phyloP scores from a whole-genome alignment of 2,329 filamentous ascomycete species.

The Phoma sp. region DNA sequence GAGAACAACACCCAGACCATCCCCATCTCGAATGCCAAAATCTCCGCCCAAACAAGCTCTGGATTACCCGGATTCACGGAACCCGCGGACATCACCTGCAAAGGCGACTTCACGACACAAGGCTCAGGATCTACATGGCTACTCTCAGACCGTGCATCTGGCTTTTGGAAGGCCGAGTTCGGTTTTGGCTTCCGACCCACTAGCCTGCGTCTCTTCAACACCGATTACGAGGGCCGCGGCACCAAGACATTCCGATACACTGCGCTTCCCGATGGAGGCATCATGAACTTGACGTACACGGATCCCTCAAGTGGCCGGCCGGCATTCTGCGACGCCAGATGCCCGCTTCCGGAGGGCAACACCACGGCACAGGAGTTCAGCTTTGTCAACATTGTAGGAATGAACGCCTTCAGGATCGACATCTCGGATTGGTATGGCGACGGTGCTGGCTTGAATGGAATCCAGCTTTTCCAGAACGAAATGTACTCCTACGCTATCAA shows the following conservation, averaged over 20 bases:
- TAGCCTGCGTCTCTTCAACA: slow-evolving; percentile 87
- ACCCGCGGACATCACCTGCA: slow-evolving; percentile 83
- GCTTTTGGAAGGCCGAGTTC: slow-evolving; percentile 84
- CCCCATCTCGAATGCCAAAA: slow-evolving; percentile 79
- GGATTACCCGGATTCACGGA: slow-evolving; percentile 71
- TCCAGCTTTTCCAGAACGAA: slow-evolving; percentile 85
- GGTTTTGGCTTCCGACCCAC: slow-evolving; percentile 85
- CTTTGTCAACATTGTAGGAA: slow-evolving; percentile 91
- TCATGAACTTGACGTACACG: slow-evolving; percentile 93
- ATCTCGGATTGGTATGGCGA: slow-evolving; percentile 85
- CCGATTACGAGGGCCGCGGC: slow-evolving; percentile 79
- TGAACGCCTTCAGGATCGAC: slow-evolving; percentile 85
- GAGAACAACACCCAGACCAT: slow-evolving; percentile 77
- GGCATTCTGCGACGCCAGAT: slow-evolving; percentile 77
- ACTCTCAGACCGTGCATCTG: slow-evolving; percentile 74
- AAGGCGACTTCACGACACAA: slow-evolving; percentile 65
- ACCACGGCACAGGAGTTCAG: slow-evolving; percentile 83
- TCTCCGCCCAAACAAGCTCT: slow-evolving; percentile 70
- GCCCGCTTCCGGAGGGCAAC: slow-evolving; percentile 77
- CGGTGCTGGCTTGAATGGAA: slow-evolving; percentile 83
- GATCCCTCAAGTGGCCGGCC: slow-evolving; percentile 72
- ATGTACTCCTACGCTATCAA: slow-evolving; percentile 85
- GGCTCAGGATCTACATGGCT: slow-evolving; percentile 83
- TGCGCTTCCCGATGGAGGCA: slow-evolving; percentile 83
- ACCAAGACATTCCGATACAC: slow-evolving; percentile 89